Base-by-base conservation (phyloP, 257 asterid genomes). In the Nemophila menziesii region DNA sequence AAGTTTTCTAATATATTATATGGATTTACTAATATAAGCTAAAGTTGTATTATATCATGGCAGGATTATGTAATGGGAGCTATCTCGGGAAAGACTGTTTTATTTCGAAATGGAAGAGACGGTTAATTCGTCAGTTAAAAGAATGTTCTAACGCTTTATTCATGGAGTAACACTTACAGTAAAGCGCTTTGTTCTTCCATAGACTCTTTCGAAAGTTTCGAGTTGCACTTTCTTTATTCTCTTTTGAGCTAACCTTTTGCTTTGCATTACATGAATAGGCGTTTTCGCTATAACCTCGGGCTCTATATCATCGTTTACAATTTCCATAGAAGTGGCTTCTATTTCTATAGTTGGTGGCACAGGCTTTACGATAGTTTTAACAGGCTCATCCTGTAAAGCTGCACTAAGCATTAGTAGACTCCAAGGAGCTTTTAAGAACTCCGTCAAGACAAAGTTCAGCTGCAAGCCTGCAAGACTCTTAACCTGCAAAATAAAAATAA, bases 131-230 rank as follows among this genome's bases (percentile, higher is more conserved):
- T n/a, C n/a, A n/a, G n/a, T n/a, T n/a, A n/a, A n/a, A n/a, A n/a
- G n/a, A n/a, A n/a, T n/a, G n/a, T n/a, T n/a, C n/a, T n/a, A n/a
- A n/a, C n/a, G n/a, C n/a, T n/a, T n/a, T n/a, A n/a, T n/a, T n/a
- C n/a, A n/a, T n/a, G n/a, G n/a, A n/a, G n/a, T n/a, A n/a, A n/a
- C 22, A 78, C 98, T 84, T 70, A 89, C 98, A 52, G 94, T 78
- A 41, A 93, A 95, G 50, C 87, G 92, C 65, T 80, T 85, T n/a
- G 98, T 61, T 60, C 83, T 67, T 37, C 58, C 45, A 34, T 89
- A 89, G 34, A 78, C 92, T 47, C 55, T 67, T 59, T 84, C 98
- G 37, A 89, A 94, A 48, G 96, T 89, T 58, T 76, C 93, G 11
- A 76, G 63, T 19, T 89, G 96, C 26, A 56, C 90, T 68, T 74